Percentiles rank a stretch among this genome's conserved stretches.
Evolutionary conservation across 176 grass and related monocot species (phyloP).

Genomic region (Oryza glumipatula): DNA sequence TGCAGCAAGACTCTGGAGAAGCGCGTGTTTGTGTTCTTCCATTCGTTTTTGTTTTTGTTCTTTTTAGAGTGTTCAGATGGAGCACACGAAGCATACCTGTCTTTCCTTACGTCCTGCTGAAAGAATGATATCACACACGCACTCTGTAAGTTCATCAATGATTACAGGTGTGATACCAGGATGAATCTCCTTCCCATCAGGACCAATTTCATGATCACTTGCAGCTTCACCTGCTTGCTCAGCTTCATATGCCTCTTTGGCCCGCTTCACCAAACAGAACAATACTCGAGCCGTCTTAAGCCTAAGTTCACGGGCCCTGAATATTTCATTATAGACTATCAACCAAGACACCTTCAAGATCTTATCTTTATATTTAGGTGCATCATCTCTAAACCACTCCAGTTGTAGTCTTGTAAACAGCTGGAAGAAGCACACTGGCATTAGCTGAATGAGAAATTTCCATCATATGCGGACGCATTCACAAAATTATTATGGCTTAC

Average conservation of each 20-base stretch:
- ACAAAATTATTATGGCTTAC: too few species aligned
- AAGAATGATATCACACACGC: constrained; percentile 56
- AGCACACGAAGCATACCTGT: constrained; percentile 55
- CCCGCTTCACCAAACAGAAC: background rate
- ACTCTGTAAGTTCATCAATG: constrained; percentile 60
- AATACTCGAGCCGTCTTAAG: background rate
- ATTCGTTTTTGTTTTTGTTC: too few species aligned
- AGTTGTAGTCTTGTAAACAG: too few species aligned
- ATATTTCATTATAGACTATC: too few species aligned
- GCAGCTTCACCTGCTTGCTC: constrained; percentile 28
- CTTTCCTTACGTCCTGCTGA: constrained; percentile 71
- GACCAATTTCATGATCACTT: constrained; percentile 62
- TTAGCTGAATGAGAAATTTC: too few species aligned
- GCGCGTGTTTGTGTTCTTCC: too few species aligned
- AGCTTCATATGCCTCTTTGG: background rate
- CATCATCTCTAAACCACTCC: too few species aligned
- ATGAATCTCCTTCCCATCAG: constrained; percentile 70
- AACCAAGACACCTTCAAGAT: too few species aligned
- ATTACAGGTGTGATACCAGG: constrained; percentile 64
- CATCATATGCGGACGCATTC: too few species aligned
- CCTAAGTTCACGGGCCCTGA: background rate
- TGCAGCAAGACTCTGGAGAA: background rate
- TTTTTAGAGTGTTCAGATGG: background rate
- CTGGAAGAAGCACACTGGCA: too few species aligned
- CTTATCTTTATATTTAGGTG: too few species aligned